Evolutionary conservation across 768 basidiomycete genomes (phyloP), one percentile per base, ranked within the genome.

Genomic region (Antrodiella citrinella): DNA sequence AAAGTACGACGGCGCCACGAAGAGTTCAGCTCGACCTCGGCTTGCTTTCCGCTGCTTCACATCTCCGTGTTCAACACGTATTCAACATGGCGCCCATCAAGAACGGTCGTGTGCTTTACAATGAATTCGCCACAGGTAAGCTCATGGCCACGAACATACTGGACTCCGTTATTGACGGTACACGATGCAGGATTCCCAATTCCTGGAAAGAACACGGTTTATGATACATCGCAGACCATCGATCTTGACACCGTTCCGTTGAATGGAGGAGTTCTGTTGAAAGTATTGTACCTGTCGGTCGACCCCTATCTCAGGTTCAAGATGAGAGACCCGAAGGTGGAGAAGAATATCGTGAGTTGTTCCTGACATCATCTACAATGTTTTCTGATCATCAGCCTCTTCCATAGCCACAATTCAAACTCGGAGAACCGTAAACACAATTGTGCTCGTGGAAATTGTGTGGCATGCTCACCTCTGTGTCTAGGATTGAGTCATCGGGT

Each of bases 71-170:
- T n/a, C n/a, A n/a, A n/a, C n/a, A n/a, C n/a, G n/a, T n/a, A n/a
- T n/a, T n/a, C n/a, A n/a, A n/a, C n/a, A 63, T 63, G 62, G 54
- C 60, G 22, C 55, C 59, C 24, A 48, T 62, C 26, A 57, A 41
- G 23, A 67, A 67, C 54, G 56, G 55, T 22, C 59, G 62, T 23
- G 42, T 56, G 22, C 52, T 65, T 25, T 65, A 61, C 59, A 61
- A 60, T 47, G 59, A 61, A 38, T 24, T 61, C 42, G 64, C 64
- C 2, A 56, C 44, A 20, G 62, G 63, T 59, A 61, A 52, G 59
- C 54, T 4, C 45, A 61, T 25, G 51, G 46, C 19, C 35, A 38
- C 38, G 47, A 35, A 35, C 30, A 35, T 35, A 15, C 30, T 35
- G 30, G 15, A 7, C 7, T 35, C 30, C n/a, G n/a, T n/a, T n/a